Percentiles rank a stretch among this genome's conserved stretches.
Conservation (phyloP, 306 rosid genomes). For the Rosa rugosa region DNA sequence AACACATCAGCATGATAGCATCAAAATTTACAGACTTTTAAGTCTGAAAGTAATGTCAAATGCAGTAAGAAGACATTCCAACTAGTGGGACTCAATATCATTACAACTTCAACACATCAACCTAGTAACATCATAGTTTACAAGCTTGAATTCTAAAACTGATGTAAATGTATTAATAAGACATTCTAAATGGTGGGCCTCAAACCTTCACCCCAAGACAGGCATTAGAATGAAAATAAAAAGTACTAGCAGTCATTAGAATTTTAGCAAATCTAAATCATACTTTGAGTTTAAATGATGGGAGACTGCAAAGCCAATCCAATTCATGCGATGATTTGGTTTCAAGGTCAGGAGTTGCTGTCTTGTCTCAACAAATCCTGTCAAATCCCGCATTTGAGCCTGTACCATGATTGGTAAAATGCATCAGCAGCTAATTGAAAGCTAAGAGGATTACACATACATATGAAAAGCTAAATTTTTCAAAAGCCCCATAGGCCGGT, state of each 20-base stretch:
- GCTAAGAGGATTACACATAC: slow-evolving; percentile 4
- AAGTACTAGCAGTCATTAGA: not conserved
- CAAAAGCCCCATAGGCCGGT: not conserved
- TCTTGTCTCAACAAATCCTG: slow-evolving; percentile 97
- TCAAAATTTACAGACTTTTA: not conserved
- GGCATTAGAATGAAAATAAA: not conserved
- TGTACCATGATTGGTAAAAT: slow-evolving; percentile 32
- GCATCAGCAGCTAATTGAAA: slow-evolving; percentile 23
- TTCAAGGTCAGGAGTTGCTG: slow-evolving; percentile 87
- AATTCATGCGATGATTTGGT: slow-evolving; percentile 99
- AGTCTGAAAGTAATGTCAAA: not conserved
- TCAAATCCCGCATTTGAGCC: slow-evolving; percentile 99
- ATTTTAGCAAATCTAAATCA: slow-evolving; percentile 16
- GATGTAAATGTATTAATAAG: not conserved
- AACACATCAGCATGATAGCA: not conserved
- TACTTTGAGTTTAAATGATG: slow-evolving; percentile 94
- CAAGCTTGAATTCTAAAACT: not conserved
- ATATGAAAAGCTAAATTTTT: not conserved
- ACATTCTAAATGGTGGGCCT: not conserved
- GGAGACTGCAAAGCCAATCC: slow-evolving; percentile 97
- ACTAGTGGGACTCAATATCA: not conserved
- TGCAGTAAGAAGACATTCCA: not conserved
- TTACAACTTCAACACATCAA: not conserved
- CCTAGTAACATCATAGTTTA: not conserved
- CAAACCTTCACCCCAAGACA: not conserved